Conservation (phyloP, 2,329 filamentous ascomycete species). For the Diaporthe vexans region DNA sequence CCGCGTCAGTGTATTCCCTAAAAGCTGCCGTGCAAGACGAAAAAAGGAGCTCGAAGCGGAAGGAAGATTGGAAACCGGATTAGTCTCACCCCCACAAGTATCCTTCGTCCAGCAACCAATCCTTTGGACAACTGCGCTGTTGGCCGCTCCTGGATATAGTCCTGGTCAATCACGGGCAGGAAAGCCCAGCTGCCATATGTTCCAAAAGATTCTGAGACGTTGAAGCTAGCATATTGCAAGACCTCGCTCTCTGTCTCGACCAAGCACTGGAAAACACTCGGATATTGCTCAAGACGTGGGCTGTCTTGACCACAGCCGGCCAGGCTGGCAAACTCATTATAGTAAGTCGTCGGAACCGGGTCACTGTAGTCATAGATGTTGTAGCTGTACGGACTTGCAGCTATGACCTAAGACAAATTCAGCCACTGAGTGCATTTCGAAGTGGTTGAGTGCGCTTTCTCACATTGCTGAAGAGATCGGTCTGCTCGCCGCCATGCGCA, state of each 20-base stretch:
- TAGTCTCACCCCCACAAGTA: constrained; percentile 38
- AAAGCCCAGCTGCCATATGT: constrained; percentile 49
- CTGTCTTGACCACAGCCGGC: constrained; percentile 44
- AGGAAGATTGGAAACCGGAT: no score
- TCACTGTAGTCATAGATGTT: constrained; percentile 46
- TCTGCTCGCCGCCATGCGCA: constrained; percentile 46
- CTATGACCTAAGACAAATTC: constrained; percentile 42
- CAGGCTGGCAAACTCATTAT: constrained; percentile 47
- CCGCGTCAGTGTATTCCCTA: background rate
- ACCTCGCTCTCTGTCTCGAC: constrained; percentile 45
- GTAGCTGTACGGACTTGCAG: constrained; percentile 48
- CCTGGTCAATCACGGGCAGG: constrained; percentile 48
- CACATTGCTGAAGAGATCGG: constrained; percentile 47
- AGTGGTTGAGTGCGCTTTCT: background rate
- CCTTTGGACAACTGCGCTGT: constrained; percentile 24
- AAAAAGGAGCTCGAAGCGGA: no score
- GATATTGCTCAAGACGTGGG: constrained; percentile 31
- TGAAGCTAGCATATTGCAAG: constrained; percentile 48
- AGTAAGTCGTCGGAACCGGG: constrained; percentile 42
- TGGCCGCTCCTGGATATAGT: constrained; percentile 47
- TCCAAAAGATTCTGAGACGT: constrained; percentile 47
- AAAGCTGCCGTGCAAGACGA: background rate
- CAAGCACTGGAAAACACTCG: constrained; percentile 47
- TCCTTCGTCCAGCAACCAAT: constrained; percentile 38
- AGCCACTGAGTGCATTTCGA: background rate